Base-by-base conservation (phyloP, 177 flowering plant species). In the Tripterygium wilfordii region DNA sequence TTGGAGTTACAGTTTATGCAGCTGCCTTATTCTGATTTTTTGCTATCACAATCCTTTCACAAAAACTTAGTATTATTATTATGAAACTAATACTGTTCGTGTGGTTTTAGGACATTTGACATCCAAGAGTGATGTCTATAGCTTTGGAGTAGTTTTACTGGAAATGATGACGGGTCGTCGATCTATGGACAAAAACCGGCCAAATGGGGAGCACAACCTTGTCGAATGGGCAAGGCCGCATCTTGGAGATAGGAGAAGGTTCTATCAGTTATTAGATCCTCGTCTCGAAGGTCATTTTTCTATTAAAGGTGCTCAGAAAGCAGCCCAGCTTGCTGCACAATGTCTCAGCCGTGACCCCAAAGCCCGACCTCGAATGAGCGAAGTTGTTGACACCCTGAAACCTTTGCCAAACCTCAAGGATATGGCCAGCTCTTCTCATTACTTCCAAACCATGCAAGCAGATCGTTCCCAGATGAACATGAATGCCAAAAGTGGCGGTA, bases 401-500 rank as follows among this genome's bases (percentile, higher is more conserved):
- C 33, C 33, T 6, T 30, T 30, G 33, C 33, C 33, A 12, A 30
- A 30, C 33, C 7, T 30, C 8, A 30, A 30, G 33, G 33, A 30
- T 30, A 30, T 30, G 33, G 33, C 33, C 33, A 30, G 8, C 33
- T 30, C 33, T 30, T 30, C 33, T 12, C 12, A 30, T 12, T 30
- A 30, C 33, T 30, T 30, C 33, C 33, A 30, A 30, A 30, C 33
- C 33, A 30, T 30, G 33, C 33, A 30, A 30, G 33, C 33, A 30
- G 33, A 30, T 30, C 33, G 33, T 30, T 30, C 33, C 33, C 7
- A 30, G 33, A 6, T 12, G 33, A 30, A 30, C 12, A 12, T 5
- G 13, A 42, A 42, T 42, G 28, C 45, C 16, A 42, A 21, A 42
- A 42, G 22, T 24, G 45, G 45, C 28, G 5, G 9, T 23, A 24